Base-by-base conservation (phyloP, 352 stramenopile genomes). In the Globisporangium megalacanthum region DNA sequence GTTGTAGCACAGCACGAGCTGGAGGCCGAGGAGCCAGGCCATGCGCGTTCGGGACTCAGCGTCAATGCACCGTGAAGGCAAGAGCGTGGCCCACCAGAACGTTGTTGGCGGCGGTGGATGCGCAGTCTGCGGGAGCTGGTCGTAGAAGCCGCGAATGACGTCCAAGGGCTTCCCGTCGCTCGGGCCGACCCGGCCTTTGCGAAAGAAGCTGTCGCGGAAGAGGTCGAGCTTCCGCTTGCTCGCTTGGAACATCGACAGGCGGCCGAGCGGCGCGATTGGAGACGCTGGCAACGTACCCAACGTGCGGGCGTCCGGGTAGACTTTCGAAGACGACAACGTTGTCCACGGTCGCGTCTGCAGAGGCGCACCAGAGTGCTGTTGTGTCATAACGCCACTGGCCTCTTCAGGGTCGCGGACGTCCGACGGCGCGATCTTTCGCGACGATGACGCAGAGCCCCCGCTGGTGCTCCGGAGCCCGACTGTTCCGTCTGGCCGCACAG, bases 81-180 rank as follows among this genome's bases (percentile, higher is more conserved):
- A 52, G 0, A 86, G 9, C 2, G 29, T 50, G 6, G 53, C 60
- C 74, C 72, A 87, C 75, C 73, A 79, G 20, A 58, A 60, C 4
- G 54, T 58, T 3, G 22, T 51, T 0, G 49, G 52, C 3, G 45
- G 44, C 36, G 62, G 45, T 2, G 64, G 62, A 1, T 57, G 53
- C 3, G 62, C 56, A 6, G 71, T 60, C 31, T 67, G 70, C 7
- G 72, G 49, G 13, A 82, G 68, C 29, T 76, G 67, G 13, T 87
- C 68, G 20, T 86, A 86, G 31, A 80, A 87, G 2, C 77, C 73
- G 19, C 77, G 71, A 33, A 87, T 85, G 17, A 62, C 70, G 44
- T 86, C 77, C 1, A 53, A 64, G 11, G 31, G 58, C 20, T 65
- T 66, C 0, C 62, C 49, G 13, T 69, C 49, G 14, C 64, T 65